These are phyloP conservation scores for Ascochyta fabae DNA, from an alignment of 2,329 filamentous ascomycete species.

Conservation along the genomic window DNA sequence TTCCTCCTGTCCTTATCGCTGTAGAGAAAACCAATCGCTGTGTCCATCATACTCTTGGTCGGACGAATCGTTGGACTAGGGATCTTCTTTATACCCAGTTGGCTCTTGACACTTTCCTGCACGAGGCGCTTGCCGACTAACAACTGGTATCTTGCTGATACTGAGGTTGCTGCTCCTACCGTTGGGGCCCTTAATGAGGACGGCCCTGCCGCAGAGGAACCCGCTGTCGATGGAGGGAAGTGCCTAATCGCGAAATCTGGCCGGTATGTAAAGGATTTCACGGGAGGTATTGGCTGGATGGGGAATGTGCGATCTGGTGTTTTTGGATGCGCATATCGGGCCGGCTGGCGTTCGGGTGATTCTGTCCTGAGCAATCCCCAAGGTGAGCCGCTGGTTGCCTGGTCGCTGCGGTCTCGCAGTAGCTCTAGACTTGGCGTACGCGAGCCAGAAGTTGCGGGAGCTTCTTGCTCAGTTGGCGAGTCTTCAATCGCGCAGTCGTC, in stretches of 20 bases:
- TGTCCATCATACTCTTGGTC: not conserved
- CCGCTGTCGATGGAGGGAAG: not conserved
- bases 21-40: not conserved
- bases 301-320: not conserved
- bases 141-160: not conserved
- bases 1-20: not conserved
- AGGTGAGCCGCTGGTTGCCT: not conserved
- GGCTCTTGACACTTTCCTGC: not conserved
- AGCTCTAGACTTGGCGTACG: not conserved
- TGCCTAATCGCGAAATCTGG: not conserved
- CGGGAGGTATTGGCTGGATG: not conserved
- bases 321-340: not conserved
- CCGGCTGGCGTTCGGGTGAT: not conserved
- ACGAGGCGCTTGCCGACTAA: not conserved
- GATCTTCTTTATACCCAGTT: not conserved
- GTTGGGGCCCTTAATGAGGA: not conserved
- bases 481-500: not conserved
- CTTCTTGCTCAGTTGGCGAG: not conserved
- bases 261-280: not conserved
- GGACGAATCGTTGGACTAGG: not conserved
- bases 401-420: not conserved
- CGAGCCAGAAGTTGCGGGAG: not conserved
- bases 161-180: not conserved
- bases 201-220: not conserved
- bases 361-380: not conserved